A percentile compares a stretch with the other conserved stretches of the same genome.
Evolutionary conservation across 257 asterid species (phyloP).

Genomic region (Petunia axillaris): DNA sequence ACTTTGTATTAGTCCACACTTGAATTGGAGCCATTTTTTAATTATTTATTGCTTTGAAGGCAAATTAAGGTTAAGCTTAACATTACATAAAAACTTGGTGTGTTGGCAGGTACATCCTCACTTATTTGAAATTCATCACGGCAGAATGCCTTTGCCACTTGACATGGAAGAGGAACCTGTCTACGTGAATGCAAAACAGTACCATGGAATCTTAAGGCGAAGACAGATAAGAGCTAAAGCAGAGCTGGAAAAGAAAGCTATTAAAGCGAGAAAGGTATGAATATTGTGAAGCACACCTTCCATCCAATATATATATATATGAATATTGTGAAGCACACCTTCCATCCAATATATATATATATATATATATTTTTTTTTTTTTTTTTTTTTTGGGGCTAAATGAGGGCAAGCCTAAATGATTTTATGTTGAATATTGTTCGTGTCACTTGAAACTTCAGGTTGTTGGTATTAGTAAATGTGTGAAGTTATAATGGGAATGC

Average conservation of each 20-base stretch:
- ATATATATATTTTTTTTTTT: constrained; percentile 12
- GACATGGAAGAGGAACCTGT: constrained; percentile 89
- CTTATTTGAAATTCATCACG: constrained; percentile 59
- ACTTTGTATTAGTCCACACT: background rate
- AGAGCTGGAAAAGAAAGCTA: constrained; percentile 67
- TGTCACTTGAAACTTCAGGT: constrained; percentile 6
- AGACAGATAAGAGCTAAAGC: constrained; percentile 83
- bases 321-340: constrained; percentile 13
- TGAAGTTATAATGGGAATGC: constrained; percentile 9
- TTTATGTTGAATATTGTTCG: background rate
- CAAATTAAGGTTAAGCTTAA: background rate
- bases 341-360: constrained; percentile 3
- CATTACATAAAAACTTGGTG: constrained; percentile 1
- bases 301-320: constrained; percentile 26
- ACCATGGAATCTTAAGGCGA: constrained; percentile 79
- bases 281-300: background rate
- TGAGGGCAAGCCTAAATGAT: background rate
- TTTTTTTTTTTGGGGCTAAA: background rate
- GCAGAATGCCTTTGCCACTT: constrained; percentile 80
- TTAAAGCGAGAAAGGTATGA: constrained; percentile 68
- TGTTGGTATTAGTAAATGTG: background rate
- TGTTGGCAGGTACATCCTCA: constrained; percentile 63
- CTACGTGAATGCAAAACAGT: constrained; percentile 82
- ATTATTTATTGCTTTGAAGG: background rate
- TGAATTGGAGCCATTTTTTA: background rate